Evolutionary conservation across 2,329 filamentous ascomycete genomes (phyloP).

Genomic region (Aspergillus awamori): DNA sequence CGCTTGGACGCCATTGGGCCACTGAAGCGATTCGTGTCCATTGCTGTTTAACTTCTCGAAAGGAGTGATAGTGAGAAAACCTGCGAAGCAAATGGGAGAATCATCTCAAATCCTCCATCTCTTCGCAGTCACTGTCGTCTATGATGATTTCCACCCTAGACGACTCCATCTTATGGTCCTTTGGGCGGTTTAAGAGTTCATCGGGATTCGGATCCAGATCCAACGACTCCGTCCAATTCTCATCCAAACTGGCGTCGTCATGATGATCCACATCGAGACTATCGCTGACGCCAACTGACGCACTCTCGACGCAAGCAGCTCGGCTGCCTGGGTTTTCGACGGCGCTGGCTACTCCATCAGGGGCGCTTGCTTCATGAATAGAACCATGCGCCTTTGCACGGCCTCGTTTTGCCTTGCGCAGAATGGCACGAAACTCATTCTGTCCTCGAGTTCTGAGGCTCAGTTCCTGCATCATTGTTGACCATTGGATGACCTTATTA

Average conservation of each 20-base stretch:
- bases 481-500: constrained; percentile 65
- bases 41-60: constrained; percentile 17
- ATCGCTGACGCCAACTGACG: constrained; percentile 20
- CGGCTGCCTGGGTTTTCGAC: not conserved
- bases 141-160: constrained; percentile 49
- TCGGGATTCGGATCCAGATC: constrained; percentile 34
- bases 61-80: not conserved
- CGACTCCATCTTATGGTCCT: constrained; percentile 14
- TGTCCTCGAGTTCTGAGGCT: constrained; percentile 71
- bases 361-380: not conserved
- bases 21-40: constrained; percentile 38
- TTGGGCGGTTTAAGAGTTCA: constrained; percentile 11
- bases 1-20: constrained; percentile 38
- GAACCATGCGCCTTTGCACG: not conserved
- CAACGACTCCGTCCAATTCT: constrained; percentile 38
- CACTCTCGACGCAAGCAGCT: constrained; percentile 23
- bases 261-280: constrained; percentile 19
- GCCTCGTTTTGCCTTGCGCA: constrained; percentile 62
- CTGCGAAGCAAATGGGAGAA: not conserved
- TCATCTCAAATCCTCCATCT: constrained; percentile 49
- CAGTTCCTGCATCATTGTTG: constrained; percentile 78
- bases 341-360: not conserved
- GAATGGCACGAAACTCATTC: constrained; percentile 65
- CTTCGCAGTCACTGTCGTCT: constrained; percentile 60
- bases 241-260: constrained; percentile 32